Evolutionary conservation across 2,329 filamentous ascomycete species (phyloP).

Genomic region (Dryadomyces quercus-mongolicae): DNA sequence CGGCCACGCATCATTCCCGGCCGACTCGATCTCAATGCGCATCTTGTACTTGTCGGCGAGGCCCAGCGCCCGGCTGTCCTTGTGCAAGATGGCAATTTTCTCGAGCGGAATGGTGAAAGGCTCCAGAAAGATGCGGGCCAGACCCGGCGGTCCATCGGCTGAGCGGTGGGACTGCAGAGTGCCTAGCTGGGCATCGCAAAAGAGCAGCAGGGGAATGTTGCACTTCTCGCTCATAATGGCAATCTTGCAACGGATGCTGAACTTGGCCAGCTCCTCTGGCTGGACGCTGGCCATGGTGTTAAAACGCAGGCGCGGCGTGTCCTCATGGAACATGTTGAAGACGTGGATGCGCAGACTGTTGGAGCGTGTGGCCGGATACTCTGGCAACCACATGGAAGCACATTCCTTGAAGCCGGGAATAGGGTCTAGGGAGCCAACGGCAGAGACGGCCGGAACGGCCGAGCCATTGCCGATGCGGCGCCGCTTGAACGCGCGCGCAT

Average conservation of each 20-base stretch:
- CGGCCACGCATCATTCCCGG: conserved; percentile 37
- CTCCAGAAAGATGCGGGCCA: conserved; percentile 35
- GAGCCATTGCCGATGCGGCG: conserved; percentile 26
- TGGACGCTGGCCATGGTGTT: conserved; percentile 22
- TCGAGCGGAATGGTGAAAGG: conserved; percentile 41
- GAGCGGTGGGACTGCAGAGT: conserved; percentile 38
- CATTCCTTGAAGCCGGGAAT: background rate
- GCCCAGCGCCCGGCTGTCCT: conserved; percentile 33
- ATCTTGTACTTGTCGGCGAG: conserved; percentile 38
- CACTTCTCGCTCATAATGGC: conserved; percentile 24
- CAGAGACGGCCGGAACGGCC: no score
- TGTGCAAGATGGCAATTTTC: conserved; percentile 35
- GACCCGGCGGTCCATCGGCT: conserved; percentile 29
- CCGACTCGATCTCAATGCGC: conserved; percentile 39
- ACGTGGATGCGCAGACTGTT: conserved; percentile 37
- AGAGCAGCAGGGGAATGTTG: conserved; percentile 29
- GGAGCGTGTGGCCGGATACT: conserved; percentile 10
- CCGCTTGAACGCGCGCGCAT: conserved; percentile 33
- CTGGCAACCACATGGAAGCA: conserved; percentile 8
- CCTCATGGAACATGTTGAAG: conserved; percentile 38
- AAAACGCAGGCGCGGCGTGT: conserved; percentile 26
- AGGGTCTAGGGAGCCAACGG: background rate
- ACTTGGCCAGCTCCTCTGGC: conserved; percentile 21
- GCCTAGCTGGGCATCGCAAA: conserved; percentile 43
- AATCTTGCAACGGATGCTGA: conserved; percentile 30